phyloP scores from a whole-genome alignment of 768 basidiomycete genomes.

The Pleurotus eryngii region DNA sequence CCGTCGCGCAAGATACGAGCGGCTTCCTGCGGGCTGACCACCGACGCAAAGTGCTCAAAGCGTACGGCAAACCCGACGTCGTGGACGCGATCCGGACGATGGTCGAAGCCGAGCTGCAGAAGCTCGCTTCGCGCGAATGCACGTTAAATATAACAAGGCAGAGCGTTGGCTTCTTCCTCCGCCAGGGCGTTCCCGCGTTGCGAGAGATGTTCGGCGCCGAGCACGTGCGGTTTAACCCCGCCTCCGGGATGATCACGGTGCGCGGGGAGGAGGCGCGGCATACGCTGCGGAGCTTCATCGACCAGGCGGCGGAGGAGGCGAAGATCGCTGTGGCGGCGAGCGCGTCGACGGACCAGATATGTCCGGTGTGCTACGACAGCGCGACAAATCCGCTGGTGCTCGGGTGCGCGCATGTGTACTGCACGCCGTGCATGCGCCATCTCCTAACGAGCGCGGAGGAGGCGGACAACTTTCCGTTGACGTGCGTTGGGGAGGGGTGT shows the following conservation, averaged over 20 bases:
- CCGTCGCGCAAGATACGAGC: constrained; percentile 28
- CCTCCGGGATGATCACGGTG: constrained; percentile 37
- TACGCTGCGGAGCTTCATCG: constrained; percentile 39
- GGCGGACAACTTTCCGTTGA: constrained; percentile 50
- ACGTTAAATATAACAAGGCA: constrained; percentile 32
- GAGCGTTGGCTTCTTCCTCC: constrained; percentile 48
- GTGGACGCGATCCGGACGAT: constrained; percentile 39
- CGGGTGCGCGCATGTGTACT: constrained; percentile 50
- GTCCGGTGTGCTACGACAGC: constrained; percentile 54
- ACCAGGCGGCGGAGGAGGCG: constrained; percentile 29
- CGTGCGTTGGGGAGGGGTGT: constrained; percentile 65
- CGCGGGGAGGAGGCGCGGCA: constrained; percentile 56
- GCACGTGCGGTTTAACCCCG: constrained; percentile 43
- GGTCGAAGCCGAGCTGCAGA: constrained; percentile 46
- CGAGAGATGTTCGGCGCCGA: constrained; percentile 54
- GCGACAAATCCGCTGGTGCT: constrained; percentile 37
- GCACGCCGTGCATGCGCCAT: constrained; percentile 44
- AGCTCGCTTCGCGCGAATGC: constrained; percentile 39
- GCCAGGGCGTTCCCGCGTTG: constrained; percentile 45
- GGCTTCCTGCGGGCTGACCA: constrained; percentile 45
- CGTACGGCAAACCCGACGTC: constrained; percentile 39
- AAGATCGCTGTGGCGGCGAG: not conserved
- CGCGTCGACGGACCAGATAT: constrained; percentile 20
- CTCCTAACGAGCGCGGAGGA: constrained; percentile 41
- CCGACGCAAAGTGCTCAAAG: constrained; percentile 39